Evolutionary conservation across 805 yeast species (phyloP).

Genomic region (Ogataea ganodermae): DNA sequence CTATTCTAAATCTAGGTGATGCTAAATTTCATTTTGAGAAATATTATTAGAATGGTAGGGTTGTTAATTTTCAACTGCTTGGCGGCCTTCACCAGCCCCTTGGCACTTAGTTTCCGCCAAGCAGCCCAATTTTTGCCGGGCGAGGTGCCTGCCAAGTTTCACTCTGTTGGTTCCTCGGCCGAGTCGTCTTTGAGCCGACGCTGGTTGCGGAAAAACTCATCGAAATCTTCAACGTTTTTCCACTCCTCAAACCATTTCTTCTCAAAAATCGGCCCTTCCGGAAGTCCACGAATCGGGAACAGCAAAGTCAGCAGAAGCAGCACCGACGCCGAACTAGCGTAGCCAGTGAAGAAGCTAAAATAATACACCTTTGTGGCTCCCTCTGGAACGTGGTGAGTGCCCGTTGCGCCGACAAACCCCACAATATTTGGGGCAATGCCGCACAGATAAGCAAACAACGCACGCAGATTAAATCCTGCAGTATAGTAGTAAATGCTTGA

Average conservation of each 20-base stretch:
- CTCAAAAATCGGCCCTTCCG: slow-evolving; percentile 40
- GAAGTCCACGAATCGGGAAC: slow-evolving; percentile 50
- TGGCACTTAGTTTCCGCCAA: no score
- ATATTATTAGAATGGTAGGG: no score
- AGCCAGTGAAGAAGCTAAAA: slow-evolving; percentile 78
- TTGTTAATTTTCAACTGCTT: no score
- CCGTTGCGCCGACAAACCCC: slow-evolving; percentile 85
- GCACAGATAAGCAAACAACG: slow-evolving; percentile 72
- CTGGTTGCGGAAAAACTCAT: slow-evolving; percentile 31
- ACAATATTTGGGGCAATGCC: slow-evolving; percentile 84
- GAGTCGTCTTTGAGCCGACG: neutral
- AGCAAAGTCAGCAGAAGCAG: slow-evolving; percentile 54
- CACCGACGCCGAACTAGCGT: slow-evolving; percentile 54
- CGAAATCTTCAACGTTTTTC: slow-evolving; percentile 66
- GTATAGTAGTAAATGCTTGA: slow-evolving; percentile 59
- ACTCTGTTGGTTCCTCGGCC: no score
- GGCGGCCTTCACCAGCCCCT: no score
- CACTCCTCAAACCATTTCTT: slow-evolving; percentile 65
- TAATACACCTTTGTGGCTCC: slow-evolving; percentile 78
- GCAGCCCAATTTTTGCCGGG: no score
- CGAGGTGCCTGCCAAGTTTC: no score
- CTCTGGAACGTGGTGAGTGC: slow-evolving; percentile 62
- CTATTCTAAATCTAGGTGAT: no score
- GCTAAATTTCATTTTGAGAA: no score
- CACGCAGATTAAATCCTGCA: slow-evolving; percentile 81